Conservation (phyloP, 257 asterid genomes). For the Salvia splendens region DNA sequence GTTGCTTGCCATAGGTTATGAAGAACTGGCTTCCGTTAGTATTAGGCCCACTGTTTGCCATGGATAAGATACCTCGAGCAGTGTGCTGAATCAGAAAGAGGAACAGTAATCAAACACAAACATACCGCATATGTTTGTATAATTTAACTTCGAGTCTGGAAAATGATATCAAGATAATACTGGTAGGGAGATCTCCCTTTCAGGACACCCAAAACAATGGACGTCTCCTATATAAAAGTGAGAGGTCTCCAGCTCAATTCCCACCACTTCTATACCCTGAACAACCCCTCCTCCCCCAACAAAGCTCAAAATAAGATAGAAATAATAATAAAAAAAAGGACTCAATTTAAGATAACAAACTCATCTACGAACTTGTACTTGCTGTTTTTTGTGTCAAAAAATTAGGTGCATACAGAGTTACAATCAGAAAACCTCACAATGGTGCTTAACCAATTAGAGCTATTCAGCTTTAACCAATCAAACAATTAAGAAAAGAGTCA, state of each 20-base stretch:
- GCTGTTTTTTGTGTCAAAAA: not conserved
- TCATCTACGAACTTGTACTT: constrained; percentile 8
- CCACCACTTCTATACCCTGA: too few relatives aligned
- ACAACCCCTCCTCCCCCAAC: not conserved
- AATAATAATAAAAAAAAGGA: not conserved
- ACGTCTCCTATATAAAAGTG: too few relatives aligned
- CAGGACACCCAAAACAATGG: not conserved
- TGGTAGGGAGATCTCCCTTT: not conserved
- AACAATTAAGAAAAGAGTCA: not conserved
- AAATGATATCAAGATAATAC: not conserved
- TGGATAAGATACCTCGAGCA: constrained; percentile 92
- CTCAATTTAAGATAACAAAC: constrained; percentile 8
- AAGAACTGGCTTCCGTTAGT: constrained; percentile 99
- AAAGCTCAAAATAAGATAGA: not conserved
- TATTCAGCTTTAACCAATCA: constrained; percentile 5
- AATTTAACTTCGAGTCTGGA: constrained; percentile 14
- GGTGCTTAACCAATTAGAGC: constrained; percentile 1
- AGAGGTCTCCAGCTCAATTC: too few relatives aligned
- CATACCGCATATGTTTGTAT: constrained; percentile 4
- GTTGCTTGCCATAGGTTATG: constrained; percentile 75
- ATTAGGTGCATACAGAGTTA: not conserved
- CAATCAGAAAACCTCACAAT: constrained; percentile 7
- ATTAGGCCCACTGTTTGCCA: constrained; percentile 96
- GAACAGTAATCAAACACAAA: constrained; percentile 4
- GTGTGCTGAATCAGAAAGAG: constrained; percentile 64